Evolutionary conservation across 495 filamentous ascomycete species (phyloP).

Genomic region (Cladorrhinum samala): DNA sequence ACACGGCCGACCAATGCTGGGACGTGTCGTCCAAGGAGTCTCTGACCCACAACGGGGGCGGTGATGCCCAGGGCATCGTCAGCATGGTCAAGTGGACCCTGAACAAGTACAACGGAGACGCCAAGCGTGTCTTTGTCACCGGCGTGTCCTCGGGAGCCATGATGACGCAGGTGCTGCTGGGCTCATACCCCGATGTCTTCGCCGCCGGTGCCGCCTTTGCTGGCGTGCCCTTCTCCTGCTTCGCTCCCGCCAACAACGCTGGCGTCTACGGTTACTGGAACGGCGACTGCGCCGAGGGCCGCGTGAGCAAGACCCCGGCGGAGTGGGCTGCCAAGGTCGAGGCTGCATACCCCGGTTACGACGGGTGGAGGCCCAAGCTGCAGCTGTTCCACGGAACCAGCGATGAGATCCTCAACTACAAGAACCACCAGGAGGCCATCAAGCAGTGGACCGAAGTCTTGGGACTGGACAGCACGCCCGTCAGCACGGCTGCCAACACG

Average conservation of each 20-base stretch:
- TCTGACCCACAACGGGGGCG: constrained; percentile 46
- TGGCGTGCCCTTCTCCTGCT: constrained; percentile 51
- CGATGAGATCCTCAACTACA: constrained; percentile 43
- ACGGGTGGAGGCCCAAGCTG: constrained; percentile 45
- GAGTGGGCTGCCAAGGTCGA: constrained; percentile 45
- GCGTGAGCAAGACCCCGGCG: constrained; percentile 32
- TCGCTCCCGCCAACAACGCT: constrained; percentile 31
- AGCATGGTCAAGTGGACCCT: constrained; percentile 52
- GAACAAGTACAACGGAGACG: constrained; percentile 42
- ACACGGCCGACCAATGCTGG: constrained; percentile 49
- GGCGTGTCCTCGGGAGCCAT: constrained; percentile 53
- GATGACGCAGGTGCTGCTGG: constrained; percentile 56
- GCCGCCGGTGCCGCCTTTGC: constrained; percentile 49
- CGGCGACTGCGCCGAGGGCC: constrained; percentile 44
- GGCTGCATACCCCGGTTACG: constrained; percentile 49
- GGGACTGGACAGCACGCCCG: constrained; percentile 30
- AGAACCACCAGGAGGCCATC: constrained; percentile 45
- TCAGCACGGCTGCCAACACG: constrained; percentile 25
- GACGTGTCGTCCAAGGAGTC: constrained; percentile 42
- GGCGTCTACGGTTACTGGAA: constrained; percentile 38
- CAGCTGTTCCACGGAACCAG: constrained; percentile 50
- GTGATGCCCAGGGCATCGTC: constrained; percentile 49
- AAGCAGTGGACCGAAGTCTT: constrained; percentile 54
- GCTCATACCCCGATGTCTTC: constrained; percentile 54
- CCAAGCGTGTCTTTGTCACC: constrained; percentile 43